phyloP scores from a whole-genome alignment of 768 basidiomycete genomes.

The Floccularia luteovirens region DNA sequence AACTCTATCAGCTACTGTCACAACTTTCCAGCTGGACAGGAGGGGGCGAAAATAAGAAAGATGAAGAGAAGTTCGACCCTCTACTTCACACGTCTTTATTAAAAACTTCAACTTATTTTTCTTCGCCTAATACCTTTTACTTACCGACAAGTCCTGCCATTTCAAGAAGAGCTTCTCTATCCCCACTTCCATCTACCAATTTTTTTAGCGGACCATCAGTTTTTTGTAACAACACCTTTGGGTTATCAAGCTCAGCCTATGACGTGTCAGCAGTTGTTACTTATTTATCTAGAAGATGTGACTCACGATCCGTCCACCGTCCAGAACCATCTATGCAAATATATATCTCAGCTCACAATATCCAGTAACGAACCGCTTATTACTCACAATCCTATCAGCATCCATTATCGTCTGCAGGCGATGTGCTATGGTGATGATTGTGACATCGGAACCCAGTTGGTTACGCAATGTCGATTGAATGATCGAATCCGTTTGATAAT shows the following conservation, averaged over 20 bases:
- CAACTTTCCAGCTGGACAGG: not conserved
- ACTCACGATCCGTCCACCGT: slow-evolving; percentile 30
- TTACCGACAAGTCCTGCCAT: no score
- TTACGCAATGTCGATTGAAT: slow-evolving; percentile 64
- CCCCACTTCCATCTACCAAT: slow-evolving; percentile 51
- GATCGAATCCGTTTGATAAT: slow-evolving; percentile 53
- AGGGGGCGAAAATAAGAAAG: not conserved
- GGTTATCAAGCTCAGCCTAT: slow-evolving; percentile 47
- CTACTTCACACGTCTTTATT: not conserved
- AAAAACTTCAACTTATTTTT: not conserved
- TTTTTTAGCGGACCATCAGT: slow-evolving; percentile 40
- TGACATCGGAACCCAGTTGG: slow-evolving; percentile 49
- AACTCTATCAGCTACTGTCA: not conserved
- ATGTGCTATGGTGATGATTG: slow-evolving; percentile 58
- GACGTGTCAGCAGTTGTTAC: not conserved
- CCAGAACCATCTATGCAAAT: slow-evolving; percentile 29
- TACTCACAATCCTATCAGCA: slow-evolving; percentile 1
- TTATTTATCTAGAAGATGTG: not conserved
- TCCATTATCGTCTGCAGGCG: slow-evolving; percentile 40
- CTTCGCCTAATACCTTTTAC: not conserved
- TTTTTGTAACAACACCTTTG: slow-evolving; percentile 40
- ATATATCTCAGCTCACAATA: not conserved
- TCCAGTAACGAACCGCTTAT: not conserved
- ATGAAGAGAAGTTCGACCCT: not conserved
- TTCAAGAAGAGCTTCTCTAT: slow-evolving; percentile 37